These are phyloP conservation scores for Quercus suber DNA, from an alignment of 306 rosid species.

Conservation along the genomic window DNA sequence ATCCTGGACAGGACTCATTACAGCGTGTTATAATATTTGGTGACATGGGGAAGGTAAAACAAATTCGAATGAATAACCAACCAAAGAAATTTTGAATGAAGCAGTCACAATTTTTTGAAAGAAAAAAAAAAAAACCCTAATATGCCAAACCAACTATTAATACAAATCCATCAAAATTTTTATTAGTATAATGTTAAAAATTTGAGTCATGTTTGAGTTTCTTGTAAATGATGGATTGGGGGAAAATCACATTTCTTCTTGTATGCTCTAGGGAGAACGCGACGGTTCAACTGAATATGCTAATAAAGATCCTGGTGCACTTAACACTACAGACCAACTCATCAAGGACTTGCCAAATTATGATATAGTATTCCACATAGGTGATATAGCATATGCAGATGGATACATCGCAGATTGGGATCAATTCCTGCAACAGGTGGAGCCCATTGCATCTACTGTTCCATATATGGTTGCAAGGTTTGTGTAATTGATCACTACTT, in stretches of 20 bases:
- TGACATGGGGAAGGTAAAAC: conserved; percentile 84
- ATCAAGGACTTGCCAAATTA: conserved; percentile 61
- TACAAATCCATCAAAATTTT: no score
- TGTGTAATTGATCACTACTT: conserved; percentile 18
- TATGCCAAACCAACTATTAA: not conserved
- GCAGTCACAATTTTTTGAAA: not conserved
- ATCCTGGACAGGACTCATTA: conserved; percentile 79
- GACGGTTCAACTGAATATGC: conserved; percentile 83
- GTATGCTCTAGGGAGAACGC: conserved; percentile 69
- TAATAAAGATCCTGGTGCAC: conserved; percentile 77
- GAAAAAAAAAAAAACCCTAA: not conserved
- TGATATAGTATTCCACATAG: conserved; percentile 81
- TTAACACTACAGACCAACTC: conserved; percentile 78
- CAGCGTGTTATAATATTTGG: conserved; percentile 85
- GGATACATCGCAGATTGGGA: conserved; percentile 96
- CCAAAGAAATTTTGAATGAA: not conserved
- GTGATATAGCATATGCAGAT: conserved; percentile 79
- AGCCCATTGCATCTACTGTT: conserved; percentile 75
- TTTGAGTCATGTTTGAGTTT: not conserved
- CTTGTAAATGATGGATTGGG: no score
- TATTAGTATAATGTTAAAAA: not conserved
- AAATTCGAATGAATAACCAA: not conserved
- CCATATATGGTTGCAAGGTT: conserved; percentile 97
- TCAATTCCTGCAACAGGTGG: conserved; percentile 87
- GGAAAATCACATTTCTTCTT: not conserved